These are phyloP conservation scores for Circinella minor DNA, from an alignment of 371 early-diverging fungal genomes.

Conservation along the genomic window DNA sequence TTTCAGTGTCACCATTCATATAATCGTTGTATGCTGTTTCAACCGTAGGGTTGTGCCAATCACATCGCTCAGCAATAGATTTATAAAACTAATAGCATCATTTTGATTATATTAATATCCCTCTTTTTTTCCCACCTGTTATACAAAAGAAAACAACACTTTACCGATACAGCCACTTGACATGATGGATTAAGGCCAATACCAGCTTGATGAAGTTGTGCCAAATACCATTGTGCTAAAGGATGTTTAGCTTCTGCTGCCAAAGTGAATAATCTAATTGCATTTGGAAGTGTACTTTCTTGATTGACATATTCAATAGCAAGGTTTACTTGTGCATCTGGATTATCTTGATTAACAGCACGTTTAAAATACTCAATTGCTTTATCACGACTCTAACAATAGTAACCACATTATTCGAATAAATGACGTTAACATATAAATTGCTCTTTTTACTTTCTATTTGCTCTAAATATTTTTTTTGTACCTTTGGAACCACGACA, in stretches of 20 bases:
- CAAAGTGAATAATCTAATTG: constrained; percentile 36
- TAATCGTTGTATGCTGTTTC: constrained; percentile 61
- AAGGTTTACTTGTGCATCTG: constrained; percentile 68
- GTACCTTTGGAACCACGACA: constrained; percentile 53
- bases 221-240: constrained; percentile 77
- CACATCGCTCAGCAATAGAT: constrained; percentile 82
- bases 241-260: constrained; percentile 69
- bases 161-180: constrained; percentile 61
- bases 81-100: constrained; percentile 66
- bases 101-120: not conserved
- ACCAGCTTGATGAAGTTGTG: constrained; percentile 63
- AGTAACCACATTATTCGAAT: too few relatives aligned
- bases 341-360: constrained; percentile 65
- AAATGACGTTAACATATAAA: too few relatives aligned
- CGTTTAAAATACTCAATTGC: constrained; percentile 64
- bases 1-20: constrained; percentile 68
- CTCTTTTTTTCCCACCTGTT: not conserved
- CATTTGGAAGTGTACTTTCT: constrained; percentile 33
- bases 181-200: constrained; percentile 47
- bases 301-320: constrained; percentile 44
- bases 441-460: not conserved
- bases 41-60: constrained; percentile 78
- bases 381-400: constrained; percentile 37
- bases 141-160: constrained; percentile 6
- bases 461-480: not conserved